Evolutionary conservation across 805 yeast species (phyloP), one percentile per base, ranked within the genome.

Genomic region (Ogataea chonburiensis): DNA sequence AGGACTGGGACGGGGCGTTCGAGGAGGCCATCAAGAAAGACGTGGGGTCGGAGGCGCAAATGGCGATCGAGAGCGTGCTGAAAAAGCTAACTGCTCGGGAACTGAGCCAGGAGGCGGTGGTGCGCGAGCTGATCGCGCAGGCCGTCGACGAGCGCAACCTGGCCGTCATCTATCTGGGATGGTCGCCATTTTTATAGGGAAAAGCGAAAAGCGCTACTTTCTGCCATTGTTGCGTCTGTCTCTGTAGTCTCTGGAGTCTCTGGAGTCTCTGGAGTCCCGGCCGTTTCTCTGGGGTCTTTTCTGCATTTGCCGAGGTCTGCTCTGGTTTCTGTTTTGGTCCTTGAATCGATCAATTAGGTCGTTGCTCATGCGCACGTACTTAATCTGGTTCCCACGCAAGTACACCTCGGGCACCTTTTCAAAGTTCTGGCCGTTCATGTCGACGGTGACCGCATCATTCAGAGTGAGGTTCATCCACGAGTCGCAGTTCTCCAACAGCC

Each of bases 391-490:
- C 28, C 97, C 97, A 57, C 89, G 79, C 24, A 89, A 75, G 56
- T 88, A 89, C 39, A 82, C 73, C 52, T 86, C 94, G 3, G 79
- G 76, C 29, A 83, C 62, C 54, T 81, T 79, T 35, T 71, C 59
- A 58, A 75, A 84, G 36, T 67, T 68, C 46, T 74, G 79, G 24
- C 85, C 91, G 47, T 71, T 58, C 26, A 77, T 67, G 50, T 77
- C 76, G 11, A 80, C 73, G 55, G 80, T 84, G 31, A 79, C 75
- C 11, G 82, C 97, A 45, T 88, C 80, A 21, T 71, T 71, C 36
- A 93, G 69, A 2, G 95, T 85, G 47, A 93, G 69, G 60, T 93
- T 93, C 99, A 93, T 93, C 88, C 94, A 86, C 24, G 86, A 80
- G 60, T 93, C 99, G 51, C 95, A 87, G 55, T 86, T 84, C 38